Evolutionary conservation across 2,329 filamentous ascomycete species (phyloP), one percentile per base, ranked within the genome.

Genomic region (Aureobasidium sp.): DNA sequence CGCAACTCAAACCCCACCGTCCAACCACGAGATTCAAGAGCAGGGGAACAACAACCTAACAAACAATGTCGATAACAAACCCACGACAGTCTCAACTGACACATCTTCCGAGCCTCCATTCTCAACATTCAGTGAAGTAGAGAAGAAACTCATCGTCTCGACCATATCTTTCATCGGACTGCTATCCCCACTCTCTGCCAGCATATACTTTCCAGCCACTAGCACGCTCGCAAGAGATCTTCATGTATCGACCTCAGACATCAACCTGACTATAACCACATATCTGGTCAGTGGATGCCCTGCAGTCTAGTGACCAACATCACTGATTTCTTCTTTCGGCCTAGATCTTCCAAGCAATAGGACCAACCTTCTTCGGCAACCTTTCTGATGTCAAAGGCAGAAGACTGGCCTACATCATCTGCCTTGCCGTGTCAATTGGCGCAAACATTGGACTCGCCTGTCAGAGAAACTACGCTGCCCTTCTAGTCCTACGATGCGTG

Each of bases 141-240:
- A 62, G 41, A 64, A 64, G 48, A 45, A 59, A 17, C 62, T 63
- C 53, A 65, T 64, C 32, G 56, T 66, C 27, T 19, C 61, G 14
- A 54, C 57, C 16, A 62, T 63, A 5, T 63, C 63, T 8, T 54
- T 65, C 22, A 61, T 61, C 4, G 59, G 59, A 2, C 53, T 66
- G 16, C 58, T 66, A 12, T 64, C 62, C 2, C 62, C 64, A 2
- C 61, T 65, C 27, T 58, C 61, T 16, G 63, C 59, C 8, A 63
- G 77, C 39, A 79, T 79, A 17, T 81, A 80, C 66, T 74, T 79
- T 45, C 79, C 78, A 1, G 78, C 78, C 0, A 62, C 80, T 24
- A 71, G 72, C 14, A 65, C 70, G 6, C 67, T 81, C 8, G 72
- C 78, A 6, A 57, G 68, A 2, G 75, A 78, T 35, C 66, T 80